A percentile compares a stretch with the other conserved stretches of the same genome.
Evolutionary conservation across 768 basidiomycete genomes (phyloP).

Genomic region (Tulasnella sp.): DNA sequence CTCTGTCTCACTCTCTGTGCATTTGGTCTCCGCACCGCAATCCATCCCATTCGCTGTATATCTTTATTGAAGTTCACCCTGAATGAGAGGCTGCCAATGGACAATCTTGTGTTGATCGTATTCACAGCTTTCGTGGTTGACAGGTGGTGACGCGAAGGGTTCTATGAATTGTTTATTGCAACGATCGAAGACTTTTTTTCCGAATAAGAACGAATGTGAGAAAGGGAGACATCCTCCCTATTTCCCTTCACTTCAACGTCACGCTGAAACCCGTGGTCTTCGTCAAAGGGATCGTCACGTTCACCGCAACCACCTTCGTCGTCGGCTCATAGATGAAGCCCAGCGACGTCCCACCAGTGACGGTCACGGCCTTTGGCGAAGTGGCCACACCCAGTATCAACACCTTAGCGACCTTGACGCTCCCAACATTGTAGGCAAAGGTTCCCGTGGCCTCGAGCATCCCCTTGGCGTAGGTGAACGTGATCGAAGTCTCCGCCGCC

Average conservation of each 20-base stretch:
- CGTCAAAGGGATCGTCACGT: conserved; percentile 9
- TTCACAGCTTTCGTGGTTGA: too few relatives aligned
- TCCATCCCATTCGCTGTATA: too few relatives aligned
- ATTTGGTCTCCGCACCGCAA: too few relatives aligned
- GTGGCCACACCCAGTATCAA: conserved; percentile 25
- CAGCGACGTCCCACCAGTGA: conserved; percentile 7
- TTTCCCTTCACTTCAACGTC: not conserved
- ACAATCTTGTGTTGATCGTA: too few relatives aligned
- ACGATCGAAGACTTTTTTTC: not conserved
- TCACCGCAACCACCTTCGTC: conserved; percentile 10
- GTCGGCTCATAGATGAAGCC: conserved; percentile 10
- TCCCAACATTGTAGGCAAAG: conserved; percentile 22
- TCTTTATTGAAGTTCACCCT: too few relatives aligned
- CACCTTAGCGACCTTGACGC: conserved; percentile 27
- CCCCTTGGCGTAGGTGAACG: conserved; percentile 7
- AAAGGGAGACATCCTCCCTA: not conserved
- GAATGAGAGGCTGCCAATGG: too few relatives aligned
- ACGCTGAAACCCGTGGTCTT: conserved; percentile 5
- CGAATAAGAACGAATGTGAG: not conserved
- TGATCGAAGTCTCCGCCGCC: conserved; percentile 19
- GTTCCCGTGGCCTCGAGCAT: conserved; percentile 21
- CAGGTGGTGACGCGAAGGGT: not conserved
- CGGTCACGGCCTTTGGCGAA: conserved; percentile 20
- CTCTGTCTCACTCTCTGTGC: too few relatives aligned
- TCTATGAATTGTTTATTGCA: not conserved